Conservation (phyloP, 1,284 basidiomycete genomes). For the Schizopora paradoxa region DNA sequence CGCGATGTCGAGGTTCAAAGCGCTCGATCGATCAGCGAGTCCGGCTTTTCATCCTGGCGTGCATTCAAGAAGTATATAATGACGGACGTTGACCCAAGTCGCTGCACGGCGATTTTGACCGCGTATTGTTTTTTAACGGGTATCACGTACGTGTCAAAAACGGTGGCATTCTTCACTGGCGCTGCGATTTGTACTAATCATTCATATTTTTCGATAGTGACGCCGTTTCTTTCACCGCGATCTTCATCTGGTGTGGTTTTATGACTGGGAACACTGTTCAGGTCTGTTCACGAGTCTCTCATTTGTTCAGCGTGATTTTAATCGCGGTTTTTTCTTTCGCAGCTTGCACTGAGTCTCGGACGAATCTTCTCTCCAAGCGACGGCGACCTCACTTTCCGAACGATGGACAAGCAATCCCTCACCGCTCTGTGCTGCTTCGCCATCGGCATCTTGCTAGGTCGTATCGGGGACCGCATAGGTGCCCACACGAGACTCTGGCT, state of each 20-base stretch:
- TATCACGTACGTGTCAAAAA: too few relatives aligned
- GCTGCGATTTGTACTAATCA: too few relatives aligned
- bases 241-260: conserved; percentile 85
- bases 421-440: conserved; percentile 72
- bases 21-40: too few relatives aligned
- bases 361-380: conserved; percentile 51
- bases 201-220: conserved; percentile 51
- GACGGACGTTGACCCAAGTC: conserved; percentile 56
- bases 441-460: conserved; percentile 66
- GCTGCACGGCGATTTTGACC: conserved; percentile 37
- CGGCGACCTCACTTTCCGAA: conserved; percentile 58
- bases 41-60: too few relatives aligned
- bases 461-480: conserved; percentile 67
- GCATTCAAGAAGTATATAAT: conserved; percentile 31
- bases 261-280: conserved; percentile 75
- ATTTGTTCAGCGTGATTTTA: conserved; percentile 4
- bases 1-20: too few relatives aligned
- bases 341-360: conserved; percentile 58
- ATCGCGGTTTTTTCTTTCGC: conserved; percentile 27
- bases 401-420: conserved; percentile 77
- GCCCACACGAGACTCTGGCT: conserved; percentile 73
- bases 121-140: background rate
- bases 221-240: conserved; percentile 71
- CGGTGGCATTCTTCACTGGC: too few relatives aligned
- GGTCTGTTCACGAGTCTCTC: conserved; percentile 36